Conservation (phyloP, 768 basidiomycete genomes). For the Piloderma croceum region DNA sequence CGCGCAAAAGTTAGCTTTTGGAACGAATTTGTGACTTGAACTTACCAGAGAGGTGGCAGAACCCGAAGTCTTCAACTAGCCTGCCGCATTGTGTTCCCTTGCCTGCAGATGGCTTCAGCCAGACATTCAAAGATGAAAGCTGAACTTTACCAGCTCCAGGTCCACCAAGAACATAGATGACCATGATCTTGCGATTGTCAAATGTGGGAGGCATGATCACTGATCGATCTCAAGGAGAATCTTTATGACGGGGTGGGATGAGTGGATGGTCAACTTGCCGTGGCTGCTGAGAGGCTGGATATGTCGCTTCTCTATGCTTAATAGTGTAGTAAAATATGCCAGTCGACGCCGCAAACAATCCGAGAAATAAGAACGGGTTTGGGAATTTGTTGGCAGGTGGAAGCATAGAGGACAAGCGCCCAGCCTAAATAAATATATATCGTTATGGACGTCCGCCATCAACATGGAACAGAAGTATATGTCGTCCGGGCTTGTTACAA, state of each 20-base stretch:
- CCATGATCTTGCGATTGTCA: conserved; percentile 67
- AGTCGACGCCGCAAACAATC: conserved; percentile 50
- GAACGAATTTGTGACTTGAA: conserved; percentile 4
- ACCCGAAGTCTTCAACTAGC: conserved; percentile 80
- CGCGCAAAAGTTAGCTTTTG: conserved; percentile 6
- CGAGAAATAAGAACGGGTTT: conserved; percentile 59
- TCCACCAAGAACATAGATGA: conserved; percentile 94
- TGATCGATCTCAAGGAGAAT: too few species aligned
- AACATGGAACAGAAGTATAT: conserved; percentile 56
- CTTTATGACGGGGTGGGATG: conserved; percentile 50
- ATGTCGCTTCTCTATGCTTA: conserved; percentile 48
- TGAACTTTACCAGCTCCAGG: conserved; percentile 78
- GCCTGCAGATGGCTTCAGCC: conserved; percentile 42
- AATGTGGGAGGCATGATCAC: conserved; percentile 43
- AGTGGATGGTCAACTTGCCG: conserved; percentile 62
- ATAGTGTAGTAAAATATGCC: conserved; percentile 51
- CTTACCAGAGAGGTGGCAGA: conserved; percentile 90
- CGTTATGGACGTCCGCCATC: conserved; percentile 53
- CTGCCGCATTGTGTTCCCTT: conserved; percentile 92
- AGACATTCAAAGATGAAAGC: background rate
- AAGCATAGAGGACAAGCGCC: background rate
- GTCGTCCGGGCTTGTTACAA: conserved; percentile 58
- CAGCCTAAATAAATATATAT: conserved; percentile 2
- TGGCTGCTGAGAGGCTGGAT: conserved; percentile 57
- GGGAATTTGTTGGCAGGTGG: conserved; percentile 34